Percentiles rank a stretch among this genome's conserved stretches.
These are phyloP conservation scores for Blastobotrys persicus DNA, from an alignment of 1,139 yeast species.

Conservation along the genomic window DNA sequence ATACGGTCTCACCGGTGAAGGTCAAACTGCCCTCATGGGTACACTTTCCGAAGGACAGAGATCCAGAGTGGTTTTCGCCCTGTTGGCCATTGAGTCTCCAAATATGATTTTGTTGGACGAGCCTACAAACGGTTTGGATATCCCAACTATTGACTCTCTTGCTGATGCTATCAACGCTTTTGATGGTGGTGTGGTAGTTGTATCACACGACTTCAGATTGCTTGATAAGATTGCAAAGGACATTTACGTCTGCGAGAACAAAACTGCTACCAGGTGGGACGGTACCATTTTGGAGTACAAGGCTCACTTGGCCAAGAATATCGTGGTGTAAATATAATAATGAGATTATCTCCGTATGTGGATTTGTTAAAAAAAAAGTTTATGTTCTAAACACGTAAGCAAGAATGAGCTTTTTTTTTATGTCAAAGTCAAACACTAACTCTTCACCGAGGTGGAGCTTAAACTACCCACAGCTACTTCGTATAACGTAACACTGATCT, in stretches of 20 bases:
- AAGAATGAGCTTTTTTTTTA: too few species aligned
- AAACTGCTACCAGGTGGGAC: constrained; percentile 95
- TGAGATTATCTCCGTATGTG: not conserved
- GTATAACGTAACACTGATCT: too few species aligned
- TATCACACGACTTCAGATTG: constrained; percentile 98
- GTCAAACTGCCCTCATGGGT: constrained; percentile 98
- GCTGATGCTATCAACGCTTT: constrained; percentile 93
- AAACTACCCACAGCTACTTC: too few species aligned
- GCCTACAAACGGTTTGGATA: constrained; percentile 99
- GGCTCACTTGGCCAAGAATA: constrained; percentile 85
- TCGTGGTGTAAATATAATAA: constrained; percentile 37
- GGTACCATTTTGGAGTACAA: constrained; percentile 88
- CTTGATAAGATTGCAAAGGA: constrained; percentile 97
- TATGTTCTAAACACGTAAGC: not conserved
- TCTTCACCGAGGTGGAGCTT: too few species aligned
- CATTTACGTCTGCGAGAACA: constrained; percentile 90
- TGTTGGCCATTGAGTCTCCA: constrained; percentile 92
- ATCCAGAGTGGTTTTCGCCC: constrained; percentile 96
- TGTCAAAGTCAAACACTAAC: too few species aligned
- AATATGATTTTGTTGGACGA: constrained; percentile 94
- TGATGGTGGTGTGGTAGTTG: constrained; percentile 98
- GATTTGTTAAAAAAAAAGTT: not conserved
- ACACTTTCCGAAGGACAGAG: constrained; percentile 98
- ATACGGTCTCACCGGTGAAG: constrained; percentile 98
- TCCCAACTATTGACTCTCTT: constrained; percentile 94